Percentiles rank a stretch among this genome's conserved stretches.
Evolutionary conservation across 176 grass and related monocot species (phyloP).

Genomic region (Luzula sylvatica): DNA sequence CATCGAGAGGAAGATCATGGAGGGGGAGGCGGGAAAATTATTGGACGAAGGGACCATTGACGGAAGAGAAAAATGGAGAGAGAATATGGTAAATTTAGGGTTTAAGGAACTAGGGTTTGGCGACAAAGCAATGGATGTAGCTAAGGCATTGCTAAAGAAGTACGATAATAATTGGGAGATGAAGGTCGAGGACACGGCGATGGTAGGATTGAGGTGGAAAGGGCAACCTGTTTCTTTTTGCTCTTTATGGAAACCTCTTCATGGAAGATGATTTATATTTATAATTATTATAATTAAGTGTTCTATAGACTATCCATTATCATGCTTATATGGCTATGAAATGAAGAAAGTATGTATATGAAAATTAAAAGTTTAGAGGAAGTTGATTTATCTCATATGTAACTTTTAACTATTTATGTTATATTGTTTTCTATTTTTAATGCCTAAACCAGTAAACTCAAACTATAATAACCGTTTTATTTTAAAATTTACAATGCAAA

Average conservation of each 20-base stretch:
- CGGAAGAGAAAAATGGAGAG: slow-evolving; percentile 50
- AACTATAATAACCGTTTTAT: no score
- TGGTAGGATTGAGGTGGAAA: slow-evolving; percentile 76
- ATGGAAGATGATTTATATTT: background rate
- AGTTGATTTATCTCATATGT: slow-evolving; percentile 3
- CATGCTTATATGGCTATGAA: background rate
- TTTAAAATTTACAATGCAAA: no score
- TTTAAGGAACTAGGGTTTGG: slow-evolving; percentile 59
- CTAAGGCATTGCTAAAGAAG: slow-evolving; percentile 64
- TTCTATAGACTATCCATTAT: background rate
- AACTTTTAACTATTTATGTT: background rate
- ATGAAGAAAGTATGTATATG: background rate
- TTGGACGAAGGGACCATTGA: slow-evolving; percentile 19
- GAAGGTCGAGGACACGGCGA: slow-evolving; percentile 1
- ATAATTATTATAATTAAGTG: background rate
- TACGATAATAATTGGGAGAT: slow-evolving; percentile 92
- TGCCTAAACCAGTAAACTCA: no score
- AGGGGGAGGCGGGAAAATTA: slow-evolving; percentile 50
- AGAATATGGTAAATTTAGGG: slow-evolving; percentile 51
- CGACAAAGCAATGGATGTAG: slow-evolving; percentile 55
- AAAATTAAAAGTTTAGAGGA: background rate
- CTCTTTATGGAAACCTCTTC: slow-evolving; percentile 70
- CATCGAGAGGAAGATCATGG: slow-evolving; percentile 48
- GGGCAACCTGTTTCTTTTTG: slow-evolving; percentile 78
- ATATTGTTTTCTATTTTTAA: no score